A percentile compares a stretch with the other conserved stretches of the same genome.
phyloP scores from a whole-genome alignment of 108 stramenopile genomes.

The Skeletonema tropicum region DNA sequence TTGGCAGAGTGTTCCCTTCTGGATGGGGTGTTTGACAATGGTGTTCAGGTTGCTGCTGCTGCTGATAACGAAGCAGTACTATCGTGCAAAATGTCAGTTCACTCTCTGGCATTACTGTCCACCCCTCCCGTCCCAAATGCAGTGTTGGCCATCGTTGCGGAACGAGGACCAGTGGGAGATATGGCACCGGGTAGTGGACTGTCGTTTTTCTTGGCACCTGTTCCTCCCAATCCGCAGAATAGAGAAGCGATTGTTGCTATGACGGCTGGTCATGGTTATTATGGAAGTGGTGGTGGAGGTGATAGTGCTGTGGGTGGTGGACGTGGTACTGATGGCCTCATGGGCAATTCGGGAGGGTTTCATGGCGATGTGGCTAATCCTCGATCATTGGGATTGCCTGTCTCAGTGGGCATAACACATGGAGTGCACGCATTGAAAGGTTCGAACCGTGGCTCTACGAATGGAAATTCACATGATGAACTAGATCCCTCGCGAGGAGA shows the following conservation, averaged over 20 bases:
- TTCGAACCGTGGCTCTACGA: conserved; percentile 4
- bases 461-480: not conserved
- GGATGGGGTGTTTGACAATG: conserved; percentile 50
- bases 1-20: conserved; percentile 51
- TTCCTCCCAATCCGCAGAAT: conserved; percentile 58
- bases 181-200: conserved; percentile 40
- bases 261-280: conserved; percentile 72
- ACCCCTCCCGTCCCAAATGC: conserved; percentile 27
- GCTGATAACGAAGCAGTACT: conserved; percentile 3
- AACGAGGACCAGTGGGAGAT: conserved; percentile 49
- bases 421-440: conserved; percentile 26
- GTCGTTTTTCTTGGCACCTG: conserved; percentile 52
- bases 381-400: conserved; percentile 48
- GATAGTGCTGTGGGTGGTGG: conserved; percentile 21
- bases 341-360: conserved; percentile 10
- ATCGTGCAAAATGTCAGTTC: conserved; percentile 39
- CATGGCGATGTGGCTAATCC: conserved; percentile 27
- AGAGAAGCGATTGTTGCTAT: conserved; percentile 66
- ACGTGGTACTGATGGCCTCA: conserved; percentile 17
- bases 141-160: conserved; percentile 42
- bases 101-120: conserved; percentile 43
- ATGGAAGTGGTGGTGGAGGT: conserved; percentile 75
- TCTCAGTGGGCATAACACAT: conserved; percentile 45
- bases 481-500: not conserved
- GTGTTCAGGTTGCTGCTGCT: conserved; percentile 10